Evolutionary conservation across 805 yeast species (phyloP).

Genomic region (Lachancea quebecensis): DNA sequence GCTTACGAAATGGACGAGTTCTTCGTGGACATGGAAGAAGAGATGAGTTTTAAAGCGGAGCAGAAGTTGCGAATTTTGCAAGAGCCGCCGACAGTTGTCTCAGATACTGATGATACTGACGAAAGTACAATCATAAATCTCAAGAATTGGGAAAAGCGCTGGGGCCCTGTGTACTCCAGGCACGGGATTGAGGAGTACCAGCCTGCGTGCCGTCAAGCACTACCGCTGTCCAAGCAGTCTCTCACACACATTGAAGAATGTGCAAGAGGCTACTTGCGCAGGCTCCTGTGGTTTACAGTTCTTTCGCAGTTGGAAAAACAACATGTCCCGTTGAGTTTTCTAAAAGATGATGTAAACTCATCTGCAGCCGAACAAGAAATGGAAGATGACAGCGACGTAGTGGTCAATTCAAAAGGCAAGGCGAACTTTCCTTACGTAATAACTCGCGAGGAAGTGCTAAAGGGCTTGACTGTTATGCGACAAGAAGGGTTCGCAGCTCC

Average conservation of each 20-base stretch:
- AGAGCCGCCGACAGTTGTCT: neutral
- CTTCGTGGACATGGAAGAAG: conserved; percentile 23
- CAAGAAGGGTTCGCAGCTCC: conserved; percentile 15
- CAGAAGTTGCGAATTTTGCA: conserved; percentile 1
- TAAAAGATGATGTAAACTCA: neutral
- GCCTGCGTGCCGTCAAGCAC: conserved; percentile 12
- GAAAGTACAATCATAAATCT: conserved; percentile 10
- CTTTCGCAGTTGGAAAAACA: conserved; percentile 16
- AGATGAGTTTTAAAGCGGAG: conserved; percentile 14
- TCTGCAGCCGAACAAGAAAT: neutral
- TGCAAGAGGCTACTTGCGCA: conserved; percentile 13
- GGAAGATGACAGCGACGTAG: no score
- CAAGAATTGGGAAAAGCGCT: conserved; percentile 25
- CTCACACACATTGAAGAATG: conserved; percentile 11
- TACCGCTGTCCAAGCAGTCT: conserved; percentile 13
- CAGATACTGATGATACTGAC: neutral
- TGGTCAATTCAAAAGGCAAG: neutral
- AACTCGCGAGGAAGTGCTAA: conserved; percentile 13
- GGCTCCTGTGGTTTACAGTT: conserved; percentile 16
- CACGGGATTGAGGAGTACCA: conserved; percentile 15
- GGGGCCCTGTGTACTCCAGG: conserved; percentile 24
- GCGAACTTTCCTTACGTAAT: conserved; percentile 18
- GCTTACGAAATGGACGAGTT: conserved; percentile 31
- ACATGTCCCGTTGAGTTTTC: conserved; percentile 7
- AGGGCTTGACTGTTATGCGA: conserved; percentile 6